These are phyloP conservation scores for Colletotrichum tamarilloi DNA, from an alignment of 2,329 filamentous ascomycete genomes.

Conservation along the genomic window DNA sequence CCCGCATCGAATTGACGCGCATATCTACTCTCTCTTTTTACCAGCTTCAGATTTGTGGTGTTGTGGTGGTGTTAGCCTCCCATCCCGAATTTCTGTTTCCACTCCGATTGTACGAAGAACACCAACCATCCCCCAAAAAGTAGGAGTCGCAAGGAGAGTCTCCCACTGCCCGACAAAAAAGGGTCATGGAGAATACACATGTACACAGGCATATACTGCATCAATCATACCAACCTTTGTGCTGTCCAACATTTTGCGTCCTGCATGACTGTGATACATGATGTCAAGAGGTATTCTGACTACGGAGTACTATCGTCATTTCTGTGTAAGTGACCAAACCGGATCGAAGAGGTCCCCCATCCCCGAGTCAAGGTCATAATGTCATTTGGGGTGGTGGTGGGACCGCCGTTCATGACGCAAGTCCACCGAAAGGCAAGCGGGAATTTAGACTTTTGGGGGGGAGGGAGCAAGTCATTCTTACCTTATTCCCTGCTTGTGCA, in stretches of 20 bases:
- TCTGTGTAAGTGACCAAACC: not conserved
- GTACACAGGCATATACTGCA: conserved; percentile 27
- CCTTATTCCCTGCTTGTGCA: not conserved
- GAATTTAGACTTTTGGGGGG: not conserved
- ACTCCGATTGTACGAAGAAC: conserved; percentile 22
- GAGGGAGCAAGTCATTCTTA: not conserved
- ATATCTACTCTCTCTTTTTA: conserved; percentile 30
- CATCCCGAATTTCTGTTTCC: not conserved
- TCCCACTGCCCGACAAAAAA: not conserved
- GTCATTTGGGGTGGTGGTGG: not conserved
- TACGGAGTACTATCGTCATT: not conserved
- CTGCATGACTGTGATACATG: not conserved
- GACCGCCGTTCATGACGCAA: not conserved
- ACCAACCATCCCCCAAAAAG: conserved; percentile 5
- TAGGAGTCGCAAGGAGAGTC: conserved; percentile 1
- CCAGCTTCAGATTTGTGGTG: conserved; percentile 8
- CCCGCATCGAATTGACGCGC: conserved; percentile 31
- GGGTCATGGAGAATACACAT: not conserved
- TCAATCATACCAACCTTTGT: conserved; percentile 22
- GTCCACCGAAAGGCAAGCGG: no score
- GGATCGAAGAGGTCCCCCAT: not conserved
- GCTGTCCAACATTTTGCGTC: not conserved
- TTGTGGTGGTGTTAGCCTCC: not conserved
- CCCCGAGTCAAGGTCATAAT: not conserved
- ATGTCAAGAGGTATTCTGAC: not conserved